Conservation (phyloP, 2,329 filamentous ascomycete genomes). For the Fusarium pseudonygamai region DNA sequence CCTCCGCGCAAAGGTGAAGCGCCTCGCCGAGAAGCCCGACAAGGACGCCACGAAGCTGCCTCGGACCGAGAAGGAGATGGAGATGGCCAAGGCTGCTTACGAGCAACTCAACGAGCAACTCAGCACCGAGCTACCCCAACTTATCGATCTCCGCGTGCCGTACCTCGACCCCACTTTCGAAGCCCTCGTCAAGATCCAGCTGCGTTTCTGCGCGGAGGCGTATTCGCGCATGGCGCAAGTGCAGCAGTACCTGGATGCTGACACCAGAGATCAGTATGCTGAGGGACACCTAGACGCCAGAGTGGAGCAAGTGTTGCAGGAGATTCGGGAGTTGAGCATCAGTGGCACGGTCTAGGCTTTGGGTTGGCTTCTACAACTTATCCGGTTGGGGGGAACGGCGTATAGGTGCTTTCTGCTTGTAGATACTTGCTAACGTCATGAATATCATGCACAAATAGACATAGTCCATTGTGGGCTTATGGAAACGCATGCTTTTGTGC, state of each 20-base stretch:
- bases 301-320: slow-evolving; percentile 95
- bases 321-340: slow-evolving; percentile 97
- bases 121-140: slow-evolving; percentile 88
- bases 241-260: slow-evolving; percentile 95
- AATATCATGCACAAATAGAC: slow-evolving; percentile 42
- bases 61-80: slow-evolving; percentile 93
- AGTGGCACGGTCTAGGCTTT: slow-evolving; percentile 68
- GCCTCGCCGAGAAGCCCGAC: slow-evolving; percentile 96
- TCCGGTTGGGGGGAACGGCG: slow-evolving; percentile 39
- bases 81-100: slow-evolving; percentile 92
- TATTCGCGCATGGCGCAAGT: slow-evolving; percentile 99
- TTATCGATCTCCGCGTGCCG: slow-evolving; percentile 95
- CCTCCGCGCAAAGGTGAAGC: too few species aligned
- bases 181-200: slow-evolving; percentile 97
- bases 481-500: neutral
- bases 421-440: slow-evolving; percentile 40
- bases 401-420: slow-evolving; percentile 41
- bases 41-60: slow-evolving; percentile 98
- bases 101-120: slow-evolving; percentile 98
- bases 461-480: neutral
- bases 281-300: slow-evolving; percentile 89
- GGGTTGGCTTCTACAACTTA: slow-evolving; percentile 4
- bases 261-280: slow-evolving; percentile 95
- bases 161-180: slow-evolving; percentile 98
- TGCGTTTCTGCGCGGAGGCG: slow-evolving; percentile 96